Base-by-base conservation (phyloP, 2,329 filamentous ascomycete species). In the Alternaria atra region DNA sequence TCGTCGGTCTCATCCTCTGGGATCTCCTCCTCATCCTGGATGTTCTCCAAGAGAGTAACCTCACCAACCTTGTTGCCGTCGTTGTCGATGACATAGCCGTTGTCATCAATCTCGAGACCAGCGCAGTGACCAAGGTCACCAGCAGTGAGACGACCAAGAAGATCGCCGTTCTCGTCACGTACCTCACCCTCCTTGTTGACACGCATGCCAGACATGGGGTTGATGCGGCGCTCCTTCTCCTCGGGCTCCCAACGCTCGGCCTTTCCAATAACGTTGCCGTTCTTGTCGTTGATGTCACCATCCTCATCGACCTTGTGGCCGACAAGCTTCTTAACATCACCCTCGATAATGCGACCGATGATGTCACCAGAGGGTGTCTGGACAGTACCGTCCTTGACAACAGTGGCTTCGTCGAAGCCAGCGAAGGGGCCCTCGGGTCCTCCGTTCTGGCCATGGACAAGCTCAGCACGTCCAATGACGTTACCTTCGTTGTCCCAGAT, bases 401-500 rank as follows among this genome's bases (percentile, higher is more conserved):
- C 84, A 27, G 80, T 80, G 34, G 84, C 82, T 58, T 81, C 80
- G 47, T 89, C 86, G 65, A 87, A 88, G 56, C 86, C 87, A 67
- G 83, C 85, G 75, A 89, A 89, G 3, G 84, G 82, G 12, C 86
- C 86, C 67, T 89, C 86, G 4, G 84, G 79, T 61, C 81, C 69
- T 35, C 74, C 79, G 50, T 84, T 80, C 23, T 78, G 80, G 15
- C 85, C 86, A 20, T 84, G 81, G 52, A 84, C 83, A 48, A 88
- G 82, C 73, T 88, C 86, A 50, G 83, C 87, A 52, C 80, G 80
- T 25, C 87, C 87, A 65, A 89, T 84, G 63, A 89, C 83, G 63
- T 88, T 86, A 58, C 87, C 87, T 61, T 84, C 81, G 63, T 88
- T 86, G 73, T 87, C 85, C 86, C 87, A 89, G 74, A 89, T 86